Conservation (phyloP, 1,284 basidiomycete genomes). For the Cyathus pygmaeus region DNA sequence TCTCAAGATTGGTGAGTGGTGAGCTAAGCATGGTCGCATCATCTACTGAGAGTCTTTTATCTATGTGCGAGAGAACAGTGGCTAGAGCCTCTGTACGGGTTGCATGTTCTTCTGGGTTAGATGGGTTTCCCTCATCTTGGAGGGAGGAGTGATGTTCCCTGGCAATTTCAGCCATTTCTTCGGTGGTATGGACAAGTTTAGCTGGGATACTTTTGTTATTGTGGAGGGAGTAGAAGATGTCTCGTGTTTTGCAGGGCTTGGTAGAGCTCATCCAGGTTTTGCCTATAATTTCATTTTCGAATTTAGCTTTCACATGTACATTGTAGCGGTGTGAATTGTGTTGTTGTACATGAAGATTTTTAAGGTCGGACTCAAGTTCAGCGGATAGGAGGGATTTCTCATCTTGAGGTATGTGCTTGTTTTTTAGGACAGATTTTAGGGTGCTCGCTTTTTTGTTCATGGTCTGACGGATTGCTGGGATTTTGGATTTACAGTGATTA, state of each 20-base stretch:
- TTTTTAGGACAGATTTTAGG: too few relatives aligned
- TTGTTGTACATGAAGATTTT: slow-evolving; percentile 13
- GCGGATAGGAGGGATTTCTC: not conserved
- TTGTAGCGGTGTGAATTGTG: slow-evolving; percentile 12
- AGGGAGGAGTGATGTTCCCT: slow-evolving; percentile 22
- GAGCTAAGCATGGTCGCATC: not conserved
- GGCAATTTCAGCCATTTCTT: slow-evolving; percentile 31
- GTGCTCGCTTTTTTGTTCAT: too few relatives aligned
- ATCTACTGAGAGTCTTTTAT: not conserved
- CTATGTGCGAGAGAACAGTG: not conserved
- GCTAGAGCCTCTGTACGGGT: too few relatives aligned
- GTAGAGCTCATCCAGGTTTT: slow-evolving; percentile 40
- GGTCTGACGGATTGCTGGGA: too few relatives aligned
- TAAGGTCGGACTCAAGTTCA: not conserved
- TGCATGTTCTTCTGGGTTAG: too few relatives aligned
- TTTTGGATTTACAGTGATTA: too few relatives aligned
- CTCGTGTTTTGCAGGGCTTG: slow-evolving; percentile 27
- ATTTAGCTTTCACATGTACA: slow-evolving; percentile 11
- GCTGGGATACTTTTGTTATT: slow-evolving; percentile 2
- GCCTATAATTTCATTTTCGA: slow-evolving; percentile 36
- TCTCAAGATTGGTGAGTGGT: not conserved
- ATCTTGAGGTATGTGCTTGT: too few relatives aligned
- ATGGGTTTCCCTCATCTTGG: not conserved
- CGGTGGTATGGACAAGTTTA: slow-evolving; percentile 8
- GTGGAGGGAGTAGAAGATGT: slow-evolving; percentile 30